Conservation (phyloP, 2,329 filamentous ascomycete species). For the Cercospora nicotianae region DNA sequence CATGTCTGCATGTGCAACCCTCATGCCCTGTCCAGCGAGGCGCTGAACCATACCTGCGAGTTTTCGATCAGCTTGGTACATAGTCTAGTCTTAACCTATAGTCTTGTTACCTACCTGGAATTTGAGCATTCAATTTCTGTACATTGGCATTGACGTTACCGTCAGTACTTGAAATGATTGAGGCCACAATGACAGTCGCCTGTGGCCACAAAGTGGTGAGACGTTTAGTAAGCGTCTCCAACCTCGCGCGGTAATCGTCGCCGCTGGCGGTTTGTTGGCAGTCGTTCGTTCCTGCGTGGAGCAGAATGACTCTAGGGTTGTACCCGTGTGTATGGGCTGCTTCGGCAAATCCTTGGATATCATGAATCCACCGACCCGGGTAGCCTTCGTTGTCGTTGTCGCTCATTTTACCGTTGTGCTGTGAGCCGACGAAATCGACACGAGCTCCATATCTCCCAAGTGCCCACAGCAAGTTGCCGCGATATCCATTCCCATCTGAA, state of each 20-base stretch:
- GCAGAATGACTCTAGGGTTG: neutral
- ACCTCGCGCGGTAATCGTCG: neutral
- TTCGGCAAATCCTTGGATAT: neutral
- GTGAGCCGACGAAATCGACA: neutral
- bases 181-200: neutral
- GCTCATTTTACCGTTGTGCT: neutral
- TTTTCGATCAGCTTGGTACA: neutral
- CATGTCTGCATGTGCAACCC: neutral
- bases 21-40: neutral
- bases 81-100: neutral
- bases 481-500: neutral
- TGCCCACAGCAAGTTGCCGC: neutral
- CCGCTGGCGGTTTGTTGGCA: neutral
- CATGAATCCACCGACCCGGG: neutral
- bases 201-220: neutral
- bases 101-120: neutral
- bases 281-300: neutral
- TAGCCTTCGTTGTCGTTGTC: neutral
- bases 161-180: neutral
- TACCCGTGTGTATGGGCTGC: neutral
- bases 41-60: neutral
- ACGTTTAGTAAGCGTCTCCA: neutral
- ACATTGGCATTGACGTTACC: neutral
- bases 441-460: neutral
- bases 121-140: neutral